A percentile compares a stretch with the other conserved stretches of the same genome.
Evolutionary conservation across 371 early-diverging fungal species (phyloP).

Genomic region (Furculomyces boomerangus): DNA sequence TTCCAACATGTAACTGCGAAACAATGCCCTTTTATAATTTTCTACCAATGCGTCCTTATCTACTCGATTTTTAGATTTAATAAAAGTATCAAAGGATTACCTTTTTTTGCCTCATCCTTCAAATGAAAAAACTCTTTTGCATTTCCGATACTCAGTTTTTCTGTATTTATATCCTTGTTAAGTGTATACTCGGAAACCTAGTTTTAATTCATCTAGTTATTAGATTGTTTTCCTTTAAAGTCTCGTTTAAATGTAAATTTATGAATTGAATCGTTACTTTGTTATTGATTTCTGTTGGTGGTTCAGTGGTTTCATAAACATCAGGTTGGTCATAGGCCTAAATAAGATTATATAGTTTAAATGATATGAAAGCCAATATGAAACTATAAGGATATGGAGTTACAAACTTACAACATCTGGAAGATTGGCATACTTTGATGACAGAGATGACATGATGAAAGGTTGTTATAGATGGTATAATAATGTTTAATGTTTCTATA

Average conservation of each 20-base stretch:
- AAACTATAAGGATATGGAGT: background rate
- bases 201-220: too few relatives aligned
- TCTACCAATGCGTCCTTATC: background rate
- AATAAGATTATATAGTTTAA: background rate
- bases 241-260: background rate
- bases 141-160: background rate
- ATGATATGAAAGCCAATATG: background rate
- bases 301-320: slow-evolving; percentile 1
- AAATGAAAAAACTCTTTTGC: slow-evolving; percentile 2
- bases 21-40: background rate
- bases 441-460: background rate
- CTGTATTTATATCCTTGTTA: background rate
- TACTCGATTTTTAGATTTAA: background rate
- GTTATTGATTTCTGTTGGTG: background rate
- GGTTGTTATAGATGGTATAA: background rate
- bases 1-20: background rate
- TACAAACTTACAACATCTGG: slow-evolving; percentile 2
- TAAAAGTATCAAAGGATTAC: background rate
- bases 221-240: too few relatives aligned
- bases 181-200: too few relatives aligned
- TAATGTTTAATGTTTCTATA: background rate
- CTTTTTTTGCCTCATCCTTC: background rate
- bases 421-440: background rate
- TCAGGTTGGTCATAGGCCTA: slow-evolving; percentile 4
- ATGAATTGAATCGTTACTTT: background rate